Evolutionary conservation across 129 eudicot species (phyloP).

Genomic region (Artemisia argyi): DNA sequence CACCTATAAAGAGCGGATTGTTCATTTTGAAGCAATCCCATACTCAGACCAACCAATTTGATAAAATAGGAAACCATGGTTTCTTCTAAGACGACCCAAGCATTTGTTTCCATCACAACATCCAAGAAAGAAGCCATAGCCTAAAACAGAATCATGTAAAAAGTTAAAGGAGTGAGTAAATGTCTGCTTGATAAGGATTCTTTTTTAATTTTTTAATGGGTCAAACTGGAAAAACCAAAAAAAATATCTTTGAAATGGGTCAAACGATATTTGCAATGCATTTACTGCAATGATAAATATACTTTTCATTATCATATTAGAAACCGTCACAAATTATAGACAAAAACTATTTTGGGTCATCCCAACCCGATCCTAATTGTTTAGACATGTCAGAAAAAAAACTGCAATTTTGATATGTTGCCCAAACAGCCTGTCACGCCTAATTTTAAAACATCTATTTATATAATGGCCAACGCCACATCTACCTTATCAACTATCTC

Average conservation of each 20-base stretch:
- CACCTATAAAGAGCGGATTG: constrained; percentile 35
- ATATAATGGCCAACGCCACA: background rate
- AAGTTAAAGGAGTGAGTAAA: constrained; percentile 19
- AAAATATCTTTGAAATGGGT: background rate
- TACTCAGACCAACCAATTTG: constrained; percentile 53
- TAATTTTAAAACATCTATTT: background rate
- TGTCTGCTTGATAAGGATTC: background rate
- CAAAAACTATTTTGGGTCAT: background rate
- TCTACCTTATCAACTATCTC: constrained; percentile 65
- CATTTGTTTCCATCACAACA: constrained; percentile 65
- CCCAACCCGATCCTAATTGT: background rate
- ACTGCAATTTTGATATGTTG: background rate
- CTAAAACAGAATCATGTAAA: constrained; percentile 37
- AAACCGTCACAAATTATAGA: background rate
- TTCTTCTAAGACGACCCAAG: constrained; percentile 67
- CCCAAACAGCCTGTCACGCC: background rate
- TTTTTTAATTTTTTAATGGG: background rate
- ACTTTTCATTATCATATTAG: too few species aligned
- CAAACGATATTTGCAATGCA: background rate
- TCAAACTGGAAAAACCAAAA: background rate
- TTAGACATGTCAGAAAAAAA: too few species aligned
- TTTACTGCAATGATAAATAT: background rate
- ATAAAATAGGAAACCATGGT: constrained; percentile 66
- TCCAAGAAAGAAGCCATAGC: constrained; percentile 60
- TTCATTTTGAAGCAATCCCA: constrained; percentile 59